These are phyloP conservation scores for Inosperma sp. DNA, from an alignment of 768 basidiomycete genomes.

Conservation along the genomic window DNA sequence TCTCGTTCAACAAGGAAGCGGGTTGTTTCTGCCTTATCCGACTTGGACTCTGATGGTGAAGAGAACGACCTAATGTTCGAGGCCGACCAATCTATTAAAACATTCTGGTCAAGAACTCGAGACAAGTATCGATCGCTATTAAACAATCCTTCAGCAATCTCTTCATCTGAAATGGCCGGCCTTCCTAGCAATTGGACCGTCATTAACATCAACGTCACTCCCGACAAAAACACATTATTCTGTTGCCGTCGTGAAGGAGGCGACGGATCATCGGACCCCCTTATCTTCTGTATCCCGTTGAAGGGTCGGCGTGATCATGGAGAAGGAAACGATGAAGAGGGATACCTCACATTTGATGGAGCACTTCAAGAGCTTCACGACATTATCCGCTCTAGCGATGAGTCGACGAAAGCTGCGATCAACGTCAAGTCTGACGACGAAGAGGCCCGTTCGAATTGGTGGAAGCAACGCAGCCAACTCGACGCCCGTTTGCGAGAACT, in stretches of 20 bases:
- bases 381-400: constrained; percentile 77
- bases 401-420: constrained; percentile 66
- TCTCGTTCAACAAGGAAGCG: constrained; percentile 10
- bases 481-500: constrained; percentile 72
- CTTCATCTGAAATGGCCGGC: constrained; percentile 35
- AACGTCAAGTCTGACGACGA: constrained; percentile 64
- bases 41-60: too few species aligned
- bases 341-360: constrained; percentile 68
- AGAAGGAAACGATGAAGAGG: constrained; percentile 55
- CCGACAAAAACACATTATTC: constrained; percentile 80
- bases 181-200: constrained; percentile 81
- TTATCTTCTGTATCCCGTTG: constrained; percentile 87
- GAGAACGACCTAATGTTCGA: too few species aligned
- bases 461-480: constrained; percentile 73
- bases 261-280: constrained; percentile 41
- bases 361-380: constrained; percentile 71
- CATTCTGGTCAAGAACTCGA: constrained; percentile 61
- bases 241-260: constrained; percentile 70
- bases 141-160: constrained; percentile 39
- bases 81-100: constrained; percentile 27
- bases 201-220: constrained; percentile 76
- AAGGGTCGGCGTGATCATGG: constrained; percentile 76
- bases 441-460: constrained; percentile 73
- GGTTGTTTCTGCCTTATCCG: constrained; percentile 14
- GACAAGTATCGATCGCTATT: constrained; percentile 48